These are phyloP conservation scores for Mortierella sp. DNA, from an alignment of 371 early-diverging fungal species.

Conservation along the genomic window DNA sequence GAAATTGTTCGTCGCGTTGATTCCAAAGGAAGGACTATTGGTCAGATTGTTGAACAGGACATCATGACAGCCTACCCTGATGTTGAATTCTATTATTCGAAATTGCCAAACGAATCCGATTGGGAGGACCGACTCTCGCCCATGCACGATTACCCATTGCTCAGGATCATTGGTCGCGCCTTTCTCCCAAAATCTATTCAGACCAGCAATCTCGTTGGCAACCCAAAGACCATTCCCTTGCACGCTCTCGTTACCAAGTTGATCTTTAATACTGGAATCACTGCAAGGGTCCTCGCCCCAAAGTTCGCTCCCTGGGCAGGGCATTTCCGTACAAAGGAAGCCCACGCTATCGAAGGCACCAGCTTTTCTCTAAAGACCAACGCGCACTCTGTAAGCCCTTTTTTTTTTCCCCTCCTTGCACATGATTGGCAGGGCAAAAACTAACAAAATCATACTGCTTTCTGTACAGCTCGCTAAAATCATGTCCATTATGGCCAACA, in stretches of 20 bases:
- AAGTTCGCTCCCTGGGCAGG: slow-evolving; percentile 31
- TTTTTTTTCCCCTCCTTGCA: not conserved
- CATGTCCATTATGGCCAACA: slow-evolving; percentile 76
- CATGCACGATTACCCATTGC: slow-evolving; percentile 59
- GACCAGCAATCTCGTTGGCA: slow-evolving; percentile 31
- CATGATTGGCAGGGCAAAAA: not conserved
- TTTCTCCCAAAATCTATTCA: slow-evolving; percentile 58
- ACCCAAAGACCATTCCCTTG: slow-evolving; percentile 23
- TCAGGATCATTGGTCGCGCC: slow-evolving; percentile 59
- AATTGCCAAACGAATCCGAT: slow-evolving; percentile 53
- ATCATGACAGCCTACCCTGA: slow-evolving; percentile 57
- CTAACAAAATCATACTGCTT: not conserved
- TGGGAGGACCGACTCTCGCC: slow-evolving; percentile 60
- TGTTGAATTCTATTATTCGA: slow-evolving; percentile 70
- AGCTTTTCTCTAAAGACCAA: slow-evolving; percentile 69
- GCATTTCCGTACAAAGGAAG: slow-evolving; percentile 41
- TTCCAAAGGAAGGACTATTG: slow-evolving; percentile 66
- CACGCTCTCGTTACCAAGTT: slow-evolving; percentile 22
- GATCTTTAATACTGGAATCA: slow-evolving; percentile 2
- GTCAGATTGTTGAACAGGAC: slow-evolving; percentile 68
- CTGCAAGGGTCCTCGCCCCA: slow-evolving; percentile 22
- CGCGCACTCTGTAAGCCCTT: slow-evolving; percentile 66
- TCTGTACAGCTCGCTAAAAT: slow-evolving; percentile 60
- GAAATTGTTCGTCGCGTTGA: slow-evolving; percentile 75
- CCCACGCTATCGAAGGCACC: slow-evolving; percentile 47